Percentiles rank a stretch among this genome's conserved stretches.
Conservation (phyloP, 129 eudicot genomes). For the Heracleum sosnowskyi region DNA sequence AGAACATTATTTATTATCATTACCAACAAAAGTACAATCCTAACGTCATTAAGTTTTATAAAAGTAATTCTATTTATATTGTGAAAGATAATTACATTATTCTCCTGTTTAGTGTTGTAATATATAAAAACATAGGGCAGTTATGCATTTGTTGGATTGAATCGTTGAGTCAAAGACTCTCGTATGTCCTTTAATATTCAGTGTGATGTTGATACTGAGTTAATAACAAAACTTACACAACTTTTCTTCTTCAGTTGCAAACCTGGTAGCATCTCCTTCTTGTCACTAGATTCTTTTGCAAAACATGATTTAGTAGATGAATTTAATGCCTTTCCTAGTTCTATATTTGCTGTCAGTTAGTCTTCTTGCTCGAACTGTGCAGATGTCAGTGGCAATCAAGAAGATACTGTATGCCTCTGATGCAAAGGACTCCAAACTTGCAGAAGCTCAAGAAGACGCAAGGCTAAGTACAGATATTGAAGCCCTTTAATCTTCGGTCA, state of each 20-base stretch:
- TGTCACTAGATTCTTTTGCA: neutral
- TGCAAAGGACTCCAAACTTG: slow-evolving; percentile 49
- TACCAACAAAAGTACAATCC: neutral
- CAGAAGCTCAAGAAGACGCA: slow-evolving; percentile 57
- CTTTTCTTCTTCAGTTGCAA: neutral
- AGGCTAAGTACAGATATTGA: slow-evolving; percentile 16
- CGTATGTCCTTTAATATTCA: neutral
- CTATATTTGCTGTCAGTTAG: neutral
- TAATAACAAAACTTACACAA: neutral
- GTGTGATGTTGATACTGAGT: neutral
- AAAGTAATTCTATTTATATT: too few relatives aligned
- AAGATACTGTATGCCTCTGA: slow-evolving; percentile 76
- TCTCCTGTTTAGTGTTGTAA: too few relatives aligned
- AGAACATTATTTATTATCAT: neutral
- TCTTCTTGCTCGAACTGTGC: slow-evolving; percentile 14
- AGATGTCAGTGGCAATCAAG: slow-evolving; percentile 77
- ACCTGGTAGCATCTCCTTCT: neutral
- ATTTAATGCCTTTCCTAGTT: neutral
- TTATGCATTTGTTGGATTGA: neutral
- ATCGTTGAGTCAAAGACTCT: neutral
- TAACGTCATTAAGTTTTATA: neutral
- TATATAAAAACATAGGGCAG: too few relatives aligned
- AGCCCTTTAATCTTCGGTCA: too few relatives aligned
- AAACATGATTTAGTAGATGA: neutral
- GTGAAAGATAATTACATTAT: neutral